Percentiles rank a stretch among this genome's conserved stretches.
phyloP scores from a whole-genome alignment of 257 asterid genomes.

The Verbascum thapsus region DNA sequence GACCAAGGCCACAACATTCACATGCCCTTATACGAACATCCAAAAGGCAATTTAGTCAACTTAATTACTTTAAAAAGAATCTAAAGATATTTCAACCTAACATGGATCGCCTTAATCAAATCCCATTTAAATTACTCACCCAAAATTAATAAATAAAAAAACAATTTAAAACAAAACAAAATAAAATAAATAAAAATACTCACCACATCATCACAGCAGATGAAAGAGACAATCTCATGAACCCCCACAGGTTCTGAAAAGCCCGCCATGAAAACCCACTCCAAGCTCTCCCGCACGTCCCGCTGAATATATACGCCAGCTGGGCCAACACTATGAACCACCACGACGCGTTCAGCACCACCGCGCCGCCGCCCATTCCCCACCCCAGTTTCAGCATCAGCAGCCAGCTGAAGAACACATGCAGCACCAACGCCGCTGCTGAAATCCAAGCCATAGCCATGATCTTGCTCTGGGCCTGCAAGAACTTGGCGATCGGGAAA shows the following conservation, averaged over 20 bases:
- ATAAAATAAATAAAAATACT: no score
- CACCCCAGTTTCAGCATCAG: constrained; percentile 32
- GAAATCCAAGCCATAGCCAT: constrained; percentile 38
- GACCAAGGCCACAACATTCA: no score
- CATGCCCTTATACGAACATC: no score
- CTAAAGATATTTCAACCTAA: no score
- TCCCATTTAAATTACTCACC: no score
- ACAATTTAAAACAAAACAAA: no score
- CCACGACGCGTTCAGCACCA: constrained; percentile 37
- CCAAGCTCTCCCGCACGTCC: constrained; percentile 36
- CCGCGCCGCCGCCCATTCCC: constrained; percentile 36
- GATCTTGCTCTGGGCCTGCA: constrained; percentile 40
- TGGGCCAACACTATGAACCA: constrained; percentile 38
- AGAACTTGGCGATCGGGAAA: constrained; percentile 37
- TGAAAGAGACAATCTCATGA: constrained; percentile 34
- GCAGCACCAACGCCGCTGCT: constrained; percentile 26
- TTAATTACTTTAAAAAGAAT: no score
- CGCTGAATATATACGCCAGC: constrained; percentile 28
- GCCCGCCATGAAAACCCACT: constrained; percentile 35
- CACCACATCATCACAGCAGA: constrained; percentile 43
- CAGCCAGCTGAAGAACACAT: constrained; percentile 34
- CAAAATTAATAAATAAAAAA: no score
- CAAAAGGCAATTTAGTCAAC: no score
- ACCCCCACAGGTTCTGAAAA: constrained; percentile 27
- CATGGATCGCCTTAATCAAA: no score